Evolutionary conservation across 2,329 filamentous ascomycete species (phyloP), one percentile per base, ranked within the genome.

Genomic region (Aspergillus amoenus): DNA sequence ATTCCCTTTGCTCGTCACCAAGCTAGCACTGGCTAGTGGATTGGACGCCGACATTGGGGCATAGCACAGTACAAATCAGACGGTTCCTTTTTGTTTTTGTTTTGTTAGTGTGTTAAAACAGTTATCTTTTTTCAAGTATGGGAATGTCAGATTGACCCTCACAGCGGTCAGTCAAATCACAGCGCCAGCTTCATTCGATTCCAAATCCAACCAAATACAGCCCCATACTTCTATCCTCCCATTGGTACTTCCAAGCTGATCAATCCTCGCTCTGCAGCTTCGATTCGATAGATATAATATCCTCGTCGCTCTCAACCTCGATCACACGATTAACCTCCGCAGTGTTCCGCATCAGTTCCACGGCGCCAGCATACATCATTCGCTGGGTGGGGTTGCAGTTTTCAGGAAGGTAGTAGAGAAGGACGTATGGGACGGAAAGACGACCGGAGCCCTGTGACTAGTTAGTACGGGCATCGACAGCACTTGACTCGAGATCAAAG

Each of bases 351-450:
- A 97, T 92, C 73, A 97, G 77, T 78, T 99, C 94, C 77, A 97
- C 96, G 43, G 94, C 94, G 40, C 93, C 90, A 30, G 94, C 94
- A 73, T 97, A 99, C 71, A 94, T 80, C 94, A 97, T 97, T 65
- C 91, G 86, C 70, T 89, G 80, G 70, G 93, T 90, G 64, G 83
- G 85, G 73, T 96, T 97, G 78, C 91, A 94, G 48, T 93, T 97
- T 51, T 88, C 89, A 7, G 94, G 94, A 21, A 97, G 86, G 78
- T 96, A 97, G 80, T 96, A 97, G 21, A 99, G 79, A 72, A 97
- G 85, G 46, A 97, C 91, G 73, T 99, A 99, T 9, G 94, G 94
- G 3, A 96, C 92, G 5, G 91, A 89, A 43, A 92, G 75, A 27
- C 94, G 87, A 56, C 94, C 94, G 52, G 90, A 92, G 44, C 87